Base-by-base conservation (phyloP, 1,284 basidiomycete genomes). In the Athelia psychrophila region DNA sequence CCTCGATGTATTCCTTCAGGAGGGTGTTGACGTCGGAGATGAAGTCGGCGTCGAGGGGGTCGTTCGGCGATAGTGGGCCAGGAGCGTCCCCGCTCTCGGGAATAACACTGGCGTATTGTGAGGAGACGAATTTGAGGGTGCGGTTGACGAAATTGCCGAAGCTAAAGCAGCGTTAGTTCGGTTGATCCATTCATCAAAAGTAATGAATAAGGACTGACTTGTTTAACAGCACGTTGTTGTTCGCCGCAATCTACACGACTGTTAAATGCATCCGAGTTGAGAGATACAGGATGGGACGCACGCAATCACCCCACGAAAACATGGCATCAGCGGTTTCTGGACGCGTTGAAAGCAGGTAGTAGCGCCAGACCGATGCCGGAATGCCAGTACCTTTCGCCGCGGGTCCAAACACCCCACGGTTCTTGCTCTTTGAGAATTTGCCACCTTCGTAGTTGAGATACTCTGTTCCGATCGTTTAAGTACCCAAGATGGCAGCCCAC, bases 101-200 rank as follows among this genome's bases (percentile, higher is more conserved):
- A 22, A 98, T 77, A 46, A 88, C 69, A 42, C 89, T 76, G 54
- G 87, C 80, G 69, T 91, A 97, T 68, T 95, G 94, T 32, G 93
- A 91, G 13, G 88, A 83, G 48, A 94, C 82, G 64, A 99, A 99
- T 69, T 97, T 98, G 66, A 98, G 76, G 15, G 84, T 81, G 45
- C 96, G 91, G 71, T 99, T 99, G 60, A 98, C 92, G 69, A 98
- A 99, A 77, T 99, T 99, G 52, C 96, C 96, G 58, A 99, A 88
- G 74, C 89, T 92, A 50, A 30, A 32, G 27, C 22, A 23, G 18
- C 32, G 55, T 55, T 24, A 56, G 53, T 60, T 19, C 44, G 24
- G 60, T 49, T 15, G 22, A 46, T 1, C 18, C 9, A 12, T 36
- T 13, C n/a, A 16, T 6, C 46, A 4, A n/a, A n/a, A 44, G 13